These are phyloP conservation scores for Colletotrichum sp. DNA, from an alignment of 2,329 filamentous ascomycete genomes.

Conservation along the genomic window DNA sequence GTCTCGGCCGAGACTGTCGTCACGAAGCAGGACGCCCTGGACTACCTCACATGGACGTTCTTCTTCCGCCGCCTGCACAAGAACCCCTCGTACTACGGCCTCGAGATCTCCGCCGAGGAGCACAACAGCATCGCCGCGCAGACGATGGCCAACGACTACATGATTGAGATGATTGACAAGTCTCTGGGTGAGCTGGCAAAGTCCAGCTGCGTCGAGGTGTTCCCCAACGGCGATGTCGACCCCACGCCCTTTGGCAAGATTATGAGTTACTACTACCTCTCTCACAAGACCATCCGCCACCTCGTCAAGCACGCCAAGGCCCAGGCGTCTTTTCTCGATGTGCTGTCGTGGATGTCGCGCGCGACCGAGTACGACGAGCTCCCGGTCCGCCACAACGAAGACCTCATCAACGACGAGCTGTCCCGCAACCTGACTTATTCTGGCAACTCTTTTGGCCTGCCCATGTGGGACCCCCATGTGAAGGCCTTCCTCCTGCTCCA, in stretches of 20 bases:
- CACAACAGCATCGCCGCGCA: conserved; percentile 89
- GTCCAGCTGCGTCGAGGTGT: conserved; percentile 83
- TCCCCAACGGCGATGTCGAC: conserved; percentile 88
- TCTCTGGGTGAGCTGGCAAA: conserved; percentile 82
- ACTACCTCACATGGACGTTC: conserved; percentile 99
- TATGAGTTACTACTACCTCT: conserved; percentile 99
- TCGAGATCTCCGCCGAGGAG: conserved; percentile 91
- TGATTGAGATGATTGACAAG: conserved; percentile 89
- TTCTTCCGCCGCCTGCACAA: conserved; percentile 98
- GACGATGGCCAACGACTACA: conserved; percentile 88
- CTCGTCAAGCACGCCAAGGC: conserved; percentile 79
- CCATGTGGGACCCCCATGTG: conserved; percentile 98
- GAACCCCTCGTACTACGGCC: conserved; percentile 96
- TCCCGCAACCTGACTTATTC: conserved; percentile 77
- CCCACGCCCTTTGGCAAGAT: conserved; percentile 94
- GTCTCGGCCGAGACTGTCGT: conserved; percentile 90
- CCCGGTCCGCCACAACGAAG: conserved; percentile 96
- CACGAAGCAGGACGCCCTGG: conserved; percentile 95
- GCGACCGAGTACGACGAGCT: conserved; percentile 98
- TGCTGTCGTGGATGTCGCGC: conserved; percentile 88
- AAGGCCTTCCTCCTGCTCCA: conserved; percentile 95
- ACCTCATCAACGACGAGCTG: conserved; percentile 92
- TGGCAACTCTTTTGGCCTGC: conserved; percentile 69
- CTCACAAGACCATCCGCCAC: conserved; percentile 91
- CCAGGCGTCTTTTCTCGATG: conserved; percentile 79